Conservation (phyloP, 1,284 basidiomycete genomes). For the Clitocybe nebularis region DNA sequence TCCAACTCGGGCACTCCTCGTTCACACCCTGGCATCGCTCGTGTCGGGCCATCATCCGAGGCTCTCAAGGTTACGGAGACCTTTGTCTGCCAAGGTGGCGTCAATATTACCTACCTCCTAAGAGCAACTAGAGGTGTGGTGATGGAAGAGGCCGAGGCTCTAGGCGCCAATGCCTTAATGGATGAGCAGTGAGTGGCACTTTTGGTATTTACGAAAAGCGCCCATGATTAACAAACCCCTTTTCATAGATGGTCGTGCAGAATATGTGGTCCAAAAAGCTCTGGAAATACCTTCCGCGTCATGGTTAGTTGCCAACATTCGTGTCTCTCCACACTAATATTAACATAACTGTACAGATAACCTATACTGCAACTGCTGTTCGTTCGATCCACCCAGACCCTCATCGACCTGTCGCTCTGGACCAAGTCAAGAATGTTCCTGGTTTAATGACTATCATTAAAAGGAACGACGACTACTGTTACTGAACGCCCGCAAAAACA, state of each 20-base stretch:
- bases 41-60: conserved; percentile 30
- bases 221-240: background rate
- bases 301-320: conserved; percentile 36
- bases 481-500: background rate
- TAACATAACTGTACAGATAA: conserved; percentile 38
- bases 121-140: conserved; percentile 49
- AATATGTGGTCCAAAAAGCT: conserved; percentile 50
- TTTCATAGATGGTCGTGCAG: conserved; percentile 55
- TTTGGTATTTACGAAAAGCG: conserved; percentile 8
- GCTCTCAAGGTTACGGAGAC: conserved; percentile 45
- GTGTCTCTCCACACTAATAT: conserved; percentile 2
- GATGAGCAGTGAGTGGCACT: conserved; percentile 58
- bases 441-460: conserved; percentile 62
- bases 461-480: conserved; percentile 33
- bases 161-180: conserved; percentile 59
- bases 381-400: conserved; percentile 41
- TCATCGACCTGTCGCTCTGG: conserved; percentile 49
- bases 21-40: conserved; percentile 43
- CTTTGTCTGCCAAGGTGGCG: conserved; percentile 59
- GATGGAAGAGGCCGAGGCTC: conserved; percentile 45
- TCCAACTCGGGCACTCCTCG: conserved; percentile 50
- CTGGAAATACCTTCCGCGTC: conserved; percentile 53
- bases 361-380: conserved; percentile 54
- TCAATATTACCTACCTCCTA: conserved; percentile 56
- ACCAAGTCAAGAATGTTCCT: conserved; percentile 46